Evolutionary conservation across 73 alveolate genomes (phyloP).

Genomic region (Paramecium tetraurelia): DNA sequence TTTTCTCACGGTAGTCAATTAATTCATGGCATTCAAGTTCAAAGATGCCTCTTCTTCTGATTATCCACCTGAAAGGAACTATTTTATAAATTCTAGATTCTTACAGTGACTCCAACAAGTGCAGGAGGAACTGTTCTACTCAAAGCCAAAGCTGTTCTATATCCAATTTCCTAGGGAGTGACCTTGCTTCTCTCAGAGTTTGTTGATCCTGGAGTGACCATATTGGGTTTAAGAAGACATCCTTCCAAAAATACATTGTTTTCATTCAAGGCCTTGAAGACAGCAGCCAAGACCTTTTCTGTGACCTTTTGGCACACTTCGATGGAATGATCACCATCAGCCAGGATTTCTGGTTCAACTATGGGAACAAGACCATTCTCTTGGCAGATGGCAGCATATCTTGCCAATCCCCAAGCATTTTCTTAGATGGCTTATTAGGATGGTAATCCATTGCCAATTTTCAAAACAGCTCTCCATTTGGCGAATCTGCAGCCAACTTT

Average conservation of each 20-base stretch:
- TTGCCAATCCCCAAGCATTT: slow-evolving; percentile 95
- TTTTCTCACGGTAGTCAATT: slow-evolving; percentile 69
- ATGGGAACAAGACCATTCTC: slow-evolving; percentile 97
- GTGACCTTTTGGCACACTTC: slow-evolving; percentile 88
- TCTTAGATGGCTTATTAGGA: slow-evolving; percentile 85
- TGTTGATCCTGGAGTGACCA: slow-evolving; percentile 96
- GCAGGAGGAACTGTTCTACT: slow-evolving; percentile 95
- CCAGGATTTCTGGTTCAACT: slow-evolving; percentile 97
- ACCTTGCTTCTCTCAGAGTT: slow-evolving; percentile 72
- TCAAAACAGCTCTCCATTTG: slow-evolving; percentile 98
- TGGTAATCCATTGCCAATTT: slow-evolving; percentile 87
- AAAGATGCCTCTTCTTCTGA: slow-evolving; percentile 94
- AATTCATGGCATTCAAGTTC: slow-evolving; percentile 94
- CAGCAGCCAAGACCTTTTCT: slow-evolving; percentile 92
- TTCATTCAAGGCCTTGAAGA: slow-evolving; percentile 82
- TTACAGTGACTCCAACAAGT: slow-evolving; percentile 85
- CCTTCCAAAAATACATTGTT: slow-evolving; percentile 94
- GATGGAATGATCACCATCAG: slow-evolving; percentile 94
- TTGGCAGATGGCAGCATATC: slow-evolving; percentile 97
- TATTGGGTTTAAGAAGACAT: slow-evolving; percentile 95
- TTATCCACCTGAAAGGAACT: slow-evolving; percentile 95
- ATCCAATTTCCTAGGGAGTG: slow-evolving; percentile 89
- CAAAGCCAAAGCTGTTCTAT: slow-evolving; percentile 85
- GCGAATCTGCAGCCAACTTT: slow-evolving; percentile 95
- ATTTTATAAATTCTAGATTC: background rate